Evolutionary conservation across 73 alveolate genomes (phyloP), one percentile per base, ranked within the genome.

Genomic region (Urostyla sp.): DNA sequence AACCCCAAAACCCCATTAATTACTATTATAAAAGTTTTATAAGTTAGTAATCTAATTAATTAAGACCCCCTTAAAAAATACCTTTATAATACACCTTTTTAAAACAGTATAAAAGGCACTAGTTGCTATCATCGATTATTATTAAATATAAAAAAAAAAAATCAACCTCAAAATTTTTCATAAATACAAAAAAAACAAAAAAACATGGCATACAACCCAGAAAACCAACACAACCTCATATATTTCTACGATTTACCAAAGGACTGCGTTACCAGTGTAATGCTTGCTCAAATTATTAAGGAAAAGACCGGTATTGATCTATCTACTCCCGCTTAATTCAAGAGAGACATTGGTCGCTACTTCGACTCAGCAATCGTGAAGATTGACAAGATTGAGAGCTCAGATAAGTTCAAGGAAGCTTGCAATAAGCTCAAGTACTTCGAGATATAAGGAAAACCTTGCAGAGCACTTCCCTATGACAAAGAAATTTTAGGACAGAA

Each of bases 401-500:
- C 28, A 1, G 66, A 37, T 13, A 30, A 31, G 23, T 59, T 54
- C 75, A 80, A 80, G 77, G 54, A 80, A 11, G 84, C 63, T 21
- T 44, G 34, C 46, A 67, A 66, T 8, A 54, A 53, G 51, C 24
- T 50, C 58, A 48, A 40, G 46, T 81, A 67, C 54, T 75, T 75
- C 20, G 80, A 49, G 16, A 81, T 67, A 67, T 30, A 67, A 6
- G 85, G 79, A 40, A 67, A 67, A 54, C 30, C 48, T 5, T 81
- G 91, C 91, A 67, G 85, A 37, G 52, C 73, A 18, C 91, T 81
- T 51, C 80, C 84, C 0, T 81, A 67, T 35, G 66, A 51, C 72
- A 73, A 55, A 36, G 87, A 73, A 27, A 40, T 84, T 43, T 36
- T 44, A 44, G 73, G 75, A 7, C 57, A 45, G 36, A 55, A 73